Evolutionary conservation across 202 grass and related monocot genomes (phyloP), one percentile per base, ranked within the genome.

Genomic region (Cymbopogon flexuosus): DNA sequence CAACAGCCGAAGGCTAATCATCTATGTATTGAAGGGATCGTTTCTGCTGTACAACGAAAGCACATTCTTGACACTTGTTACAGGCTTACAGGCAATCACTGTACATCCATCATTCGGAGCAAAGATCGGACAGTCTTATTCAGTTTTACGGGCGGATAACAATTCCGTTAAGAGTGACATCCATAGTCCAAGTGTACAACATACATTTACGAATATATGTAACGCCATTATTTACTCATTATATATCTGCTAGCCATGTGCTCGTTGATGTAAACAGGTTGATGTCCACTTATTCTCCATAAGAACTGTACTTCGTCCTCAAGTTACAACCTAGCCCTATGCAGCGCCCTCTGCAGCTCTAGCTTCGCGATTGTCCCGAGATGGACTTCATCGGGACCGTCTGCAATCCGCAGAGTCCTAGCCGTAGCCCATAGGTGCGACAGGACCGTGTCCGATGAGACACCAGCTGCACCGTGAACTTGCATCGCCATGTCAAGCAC

Each of bases 401-500:
- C 92, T 0, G 95, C 96, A 63, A 99, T 87, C 69, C 92, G 82
- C 70, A 99, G 64, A 1, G 96, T 95, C 81, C 96, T 85, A 3
- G 92, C 76, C 3, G 90, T 93, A 23, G 92, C 92, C 96, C 96
- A 99, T 31, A 99, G 72, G 84, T 95, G 92, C 1, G 96, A 86
- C 9, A 95, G 66, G 41, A 85, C 77, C 0, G 88, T 95, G 70
- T 95, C 92, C 0, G 92, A 93, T 3, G 96, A 99, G 2, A 98
- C 6, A 57, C 96, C 96, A 3, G 88, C 92, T 21, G 88, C 96
- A 1, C 96, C 96, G 5, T 98, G 96, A 12, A 98, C 92, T 93
- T 98, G 96, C 65, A 95, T 95, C 40, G 96, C 96, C 82, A 89
- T 91, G 80, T 95, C 96, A 8, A 99, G 89, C 43, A 99, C 96